Base-by-base conservation (phyloP, 352 stramenopile genomes). In the Phytophthora tentaculata region DNA sequence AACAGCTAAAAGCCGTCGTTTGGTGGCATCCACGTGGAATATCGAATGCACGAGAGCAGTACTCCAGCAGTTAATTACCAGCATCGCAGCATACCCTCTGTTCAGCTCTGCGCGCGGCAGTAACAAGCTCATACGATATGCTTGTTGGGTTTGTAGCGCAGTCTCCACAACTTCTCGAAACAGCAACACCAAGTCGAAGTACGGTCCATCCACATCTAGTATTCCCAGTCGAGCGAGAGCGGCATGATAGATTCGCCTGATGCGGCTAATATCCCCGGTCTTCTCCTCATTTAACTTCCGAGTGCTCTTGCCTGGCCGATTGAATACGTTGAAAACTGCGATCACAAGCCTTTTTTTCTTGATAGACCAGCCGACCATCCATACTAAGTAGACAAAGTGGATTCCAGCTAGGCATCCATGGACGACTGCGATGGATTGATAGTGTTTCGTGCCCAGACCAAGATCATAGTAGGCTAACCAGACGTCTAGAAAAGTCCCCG, bases 1-100 rank as follows among this genome's bases (percentile, higher is more conserved):
- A 5, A 70, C 41, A 7, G 49, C 41, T 17, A 37, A 55, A 32
- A 76, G 45, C 2, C 62, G 35, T 12, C 64, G 58, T 45, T 60
- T 67, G 17, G 50, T 47, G 5, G 41, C 14, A 39, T 51, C 59
- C 6, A n/a, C 2, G 5, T 59, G 49, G 29, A 64, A 77, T 5
- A 62, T 5, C 14, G 45, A 61, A 14, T 74, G 61, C 12, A 80
- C 52, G 14, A 68, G 48, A 23, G 63, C 50, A 9, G 63, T 56
- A 9, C 49, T 67, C 72, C 68, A 77, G 47, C 73, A 75, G 35
- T 76, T 77, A 8, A 77, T 56, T 39, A 75, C 49, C 0, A 77
- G 41, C 10, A 75, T 44, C 0, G 29, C 32, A 9, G 67, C 65
- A 17, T 72, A 75, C 13, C 69, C 49, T 14, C 66, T 58, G 8